phyloP scores from a whole-genome alignment of 768 basidiomycete genomes.

The Mycena capillaripes region DNA sequence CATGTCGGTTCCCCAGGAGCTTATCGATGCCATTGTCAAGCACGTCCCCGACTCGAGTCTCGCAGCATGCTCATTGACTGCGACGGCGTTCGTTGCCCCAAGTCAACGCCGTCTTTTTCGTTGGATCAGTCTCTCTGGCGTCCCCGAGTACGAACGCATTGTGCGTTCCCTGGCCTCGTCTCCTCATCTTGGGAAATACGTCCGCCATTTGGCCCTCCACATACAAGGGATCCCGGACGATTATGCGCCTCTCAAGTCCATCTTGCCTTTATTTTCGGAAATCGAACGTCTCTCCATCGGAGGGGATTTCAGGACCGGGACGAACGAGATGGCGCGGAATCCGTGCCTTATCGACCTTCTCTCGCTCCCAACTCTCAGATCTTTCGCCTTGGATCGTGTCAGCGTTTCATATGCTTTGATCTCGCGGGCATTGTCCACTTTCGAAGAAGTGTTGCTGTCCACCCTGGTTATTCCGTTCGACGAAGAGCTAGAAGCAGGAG shows the following conservation, averaged over 20 bases:
- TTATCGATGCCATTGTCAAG: conserved; percentile 15
- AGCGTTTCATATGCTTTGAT: neutral
- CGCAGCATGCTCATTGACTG: conserved; percentile 3
- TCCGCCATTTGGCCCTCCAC: neutral
- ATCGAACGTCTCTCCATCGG: conserved; percentile 4
- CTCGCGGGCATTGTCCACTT: neutral
- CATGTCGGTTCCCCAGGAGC: neutral
- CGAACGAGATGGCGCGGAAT: conserved; percentile 3
- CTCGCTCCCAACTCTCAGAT: neutral
- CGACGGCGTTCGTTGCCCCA: neutral
- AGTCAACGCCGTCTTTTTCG: conserved; percentile 17
- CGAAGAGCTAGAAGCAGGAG: too few species aligned
- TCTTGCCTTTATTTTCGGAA: neutral
- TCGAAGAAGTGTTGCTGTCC: neutral
- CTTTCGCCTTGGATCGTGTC: neutral
- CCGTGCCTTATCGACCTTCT: conserved; percentile 8
- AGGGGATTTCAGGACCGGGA: neutral
- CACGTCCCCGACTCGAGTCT: neutral
- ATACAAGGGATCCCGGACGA: neutral
- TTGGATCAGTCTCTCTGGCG: neutral
- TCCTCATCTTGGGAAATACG: conserved; percentile 10
- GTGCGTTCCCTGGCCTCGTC: neutral
- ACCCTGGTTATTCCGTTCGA: neutral
- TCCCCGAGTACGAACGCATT: neutral
- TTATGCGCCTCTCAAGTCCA: neutral